Evolutionary conservation across 805 yeast genomes (phyloP), one percentile per base, ranked within the genome.

Genomic region (Yarrowia keelungensis): DNA sequence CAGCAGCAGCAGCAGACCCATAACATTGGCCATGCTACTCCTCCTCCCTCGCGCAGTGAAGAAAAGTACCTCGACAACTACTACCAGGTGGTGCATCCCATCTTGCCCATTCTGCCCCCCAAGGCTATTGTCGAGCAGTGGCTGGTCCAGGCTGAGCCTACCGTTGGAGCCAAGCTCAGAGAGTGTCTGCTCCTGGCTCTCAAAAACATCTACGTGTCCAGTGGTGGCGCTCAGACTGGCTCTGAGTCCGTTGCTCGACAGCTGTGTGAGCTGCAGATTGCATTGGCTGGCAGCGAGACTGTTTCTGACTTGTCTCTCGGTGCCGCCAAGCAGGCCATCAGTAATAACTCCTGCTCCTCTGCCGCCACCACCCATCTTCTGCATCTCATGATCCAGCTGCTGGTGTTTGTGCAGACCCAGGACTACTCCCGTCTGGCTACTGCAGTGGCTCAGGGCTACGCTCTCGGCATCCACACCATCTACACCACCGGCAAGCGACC

Each of bases 101-200:
- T 76, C 32, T 72, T 80, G 67, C 83, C 83, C 9, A 68, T 80
- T 26, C 74, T 80, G 47, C 80, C 80, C 7, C 77, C 79, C 39
- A 72, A 62, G 56, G 46, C 47, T 5, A 19, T 47, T 36, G 54
- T 62, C 11, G 67, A 76, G 36, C 73, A 75, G 35, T 72, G 74
- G 15, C 75, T 74, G 66, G 74, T 79, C 38, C 72, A 76, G 51
- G 70, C 72, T 8, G 71, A 77, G 35, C 70, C 81, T 47, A 71
- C 72, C 53, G 68, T 73, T 64, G 69, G 76, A 65, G 69, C 74
- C 51, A 62, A 75, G 54, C 68, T 42, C 73, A 69, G 16, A 69
- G 61, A 51, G 42, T 70, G 45, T 62, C 68, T 49, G 22, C 19
- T 41, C 69, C 36, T 22, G 36, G 39, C 39, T 36, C 67, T 36